Percentiles rank a stretch among this genome's conserved stretches.
Conservation (phyloP, 2,329 filamentous ascomycete species). For the Gremmenia infestans region DNA sequence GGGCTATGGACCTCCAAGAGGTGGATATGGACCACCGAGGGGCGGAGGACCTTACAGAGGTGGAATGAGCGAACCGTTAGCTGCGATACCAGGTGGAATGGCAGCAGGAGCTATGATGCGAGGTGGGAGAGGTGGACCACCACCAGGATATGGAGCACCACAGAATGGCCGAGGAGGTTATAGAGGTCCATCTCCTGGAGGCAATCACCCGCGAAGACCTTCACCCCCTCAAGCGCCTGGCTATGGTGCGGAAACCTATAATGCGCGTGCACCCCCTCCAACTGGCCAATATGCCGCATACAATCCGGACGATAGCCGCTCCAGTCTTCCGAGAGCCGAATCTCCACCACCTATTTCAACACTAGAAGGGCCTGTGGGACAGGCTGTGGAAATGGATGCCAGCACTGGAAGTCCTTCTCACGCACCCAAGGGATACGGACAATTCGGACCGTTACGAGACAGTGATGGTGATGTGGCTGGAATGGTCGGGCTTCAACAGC, state of each 20-base stretch:
- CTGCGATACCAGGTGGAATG: constrained; percentile 22
- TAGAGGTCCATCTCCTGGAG: constrained; percentile 10
- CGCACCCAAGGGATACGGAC: constrained; percentile 39
- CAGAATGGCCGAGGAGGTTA: constrained; percentile 14
- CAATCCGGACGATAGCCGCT: constrained; percentile 19
- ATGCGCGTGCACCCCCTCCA: constrained; percentile 9
- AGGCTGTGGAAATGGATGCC: constrained; percentile 78
- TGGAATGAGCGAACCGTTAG: constrained; percentile 24
- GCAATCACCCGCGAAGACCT: constrained; percentile 21
- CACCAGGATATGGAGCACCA: constrained; percentile 33
- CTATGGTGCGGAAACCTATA: constrained; percentile 13
- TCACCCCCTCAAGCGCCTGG: constrained; percentile 15
- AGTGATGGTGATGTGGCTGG: constrained; percentile 69
- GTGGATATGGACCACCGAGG: constrained; percentile 39
- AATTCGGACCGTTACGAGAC: constrained; percentile 48
- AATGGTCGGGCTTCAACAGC: constrained; percentile 67
- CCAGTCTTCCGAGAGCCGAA: constrained; percentile 53
- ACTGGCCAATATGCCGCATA: constrained; percentile 25
- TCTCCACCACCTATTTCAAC: constrained; percentile 58
- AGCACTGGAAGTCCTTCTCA: constrained; percentile 47
- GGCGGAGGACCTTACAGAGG: constrained; percentile 15
- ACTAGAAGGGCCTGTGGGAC: constrained; percentile 44
- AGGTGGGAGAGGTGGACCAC: constrained; percentile 39
- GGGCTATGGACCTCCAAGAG: constrained; percentile 38
- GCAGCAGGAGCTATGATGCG: constrained; percentile 37